These are phyloP conservation scores for Phlyctochytrium arcticum DNA, from an alignment of 192 early-diverging fungal species.

Conservation along the genomic window DNA sequence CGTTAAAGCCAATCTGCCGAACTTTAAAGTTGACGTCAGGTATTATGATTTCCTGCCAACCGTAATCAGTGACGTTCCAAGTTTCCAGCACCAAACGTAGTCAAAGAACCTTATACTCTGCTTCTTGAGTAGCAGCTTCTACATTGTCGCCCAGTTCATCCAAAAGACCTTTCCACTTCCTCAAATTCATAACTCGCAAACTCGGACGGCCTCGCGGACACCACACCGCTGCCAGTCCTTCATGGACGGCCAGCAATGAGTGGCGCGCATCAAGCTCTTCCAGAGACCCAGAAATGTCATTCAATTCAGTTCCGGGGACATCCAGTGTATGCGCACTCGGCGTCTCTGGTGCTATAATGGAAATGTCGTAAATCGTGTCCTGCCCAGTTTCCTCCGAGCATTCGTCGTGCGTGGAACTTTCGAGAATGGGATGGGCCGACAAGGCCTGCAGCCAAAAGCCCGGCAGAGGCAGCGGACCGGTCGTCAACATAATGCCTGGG, in stretches of 20 bases:
- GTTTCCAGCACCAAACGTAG: neutral
- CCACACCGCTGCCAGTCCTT: conserved; percentile 12
- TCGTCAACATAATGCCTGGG: too few species aligned
- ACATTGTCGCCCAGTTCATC: conserved; percentile 12
- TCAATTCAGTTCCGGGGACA: conserved; percentile 2
- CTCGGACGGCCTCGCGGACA: neutral
- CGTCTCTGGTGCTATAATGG: conserved; percentile 13
- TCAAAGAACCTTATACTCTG: conserved; percentile 11
- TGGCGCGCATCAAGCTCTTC: neutral
- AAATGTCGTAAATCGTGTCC: conserved; percentile 10
- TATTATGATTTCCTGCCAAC: conserved; percentile 9
- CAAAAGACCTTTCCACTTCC: conserved; percentile 16
- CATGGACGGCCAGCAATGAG: conserved; percentile 11
- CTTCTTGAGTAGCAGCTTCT: neutral
- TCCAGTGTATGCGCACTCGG: conserved; percentile 17
- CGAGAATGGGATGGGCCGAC: conserved; percentile 2
- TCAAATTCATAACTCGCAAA: conserved; percentile 11
- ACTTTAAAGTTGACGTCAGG: conserved; percentile 16
- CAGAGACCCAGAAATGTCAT: neutral
- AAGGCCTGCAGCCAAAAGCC: conserved; percentile 16
- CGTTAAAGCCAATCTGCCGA: conserved; percentile 19
- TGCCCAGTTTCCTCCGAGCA: neutral
- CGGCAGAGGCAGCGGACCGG: neutral
- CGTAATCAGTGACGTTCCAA: neutral
- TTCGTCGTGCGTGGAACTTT: neutral